phyloP scores from a whole-genome alignment of 2,329 filamentous ascomycete species.

The Rachicladosporium sp. region DNA sequence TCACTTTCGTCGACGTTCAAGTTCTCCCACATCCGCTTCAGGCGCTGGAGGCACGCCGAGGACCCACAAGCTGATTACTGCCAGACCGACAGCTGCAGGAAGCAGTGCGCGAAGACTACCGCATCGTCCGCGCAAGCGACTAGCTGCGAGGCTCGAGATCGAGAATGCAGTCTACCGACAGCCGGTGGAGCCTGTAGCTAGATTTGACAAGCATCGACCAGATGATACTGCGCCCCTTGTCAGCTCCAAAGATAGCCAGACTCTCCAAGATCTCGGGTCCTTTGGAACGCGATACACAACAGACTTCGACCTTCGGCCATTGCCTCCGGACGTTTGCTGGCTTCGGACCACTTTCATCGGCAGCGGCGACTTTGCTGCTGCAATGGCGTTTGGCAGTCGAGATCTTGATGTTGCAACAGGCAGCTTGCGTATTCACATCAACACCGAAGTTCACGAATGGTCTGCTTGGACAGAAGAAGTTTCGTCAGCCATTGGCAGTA shows the following conservation, averaged over 20 bases:
- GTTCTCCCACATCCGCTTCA: no score
- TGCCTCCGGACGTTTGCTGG: conserved; percentile 43
- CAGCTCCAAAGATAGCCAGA: background rate
- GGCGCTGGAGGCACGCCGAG: no score
- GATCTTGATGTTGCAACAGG: conserved; percentile 33
- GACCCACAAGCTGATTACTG: conserved; percentile 1
- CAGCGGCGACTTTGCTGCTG: conserved; percentile 40
- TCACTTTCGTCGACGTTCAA: background rate
- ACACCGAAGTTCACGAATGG: conserved; percentile 29
- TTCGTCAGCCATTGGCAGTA: conserved; percentile 31
- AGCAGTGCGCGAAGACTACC: conserved; percentile 3
- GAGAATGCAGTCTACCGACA: conserved; percentile 35
- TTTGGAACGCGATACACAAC: conserved; percentile 38
- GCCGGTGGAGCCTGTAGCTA: conserved; percentile 24
- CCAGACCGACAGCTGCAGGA: conserved; percentile 1
- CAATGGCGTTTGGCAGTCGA: conserved; percentile 28
- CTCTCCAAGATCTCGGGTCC: conserved; percentile 33
- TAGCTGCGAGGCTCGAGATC: conserved; percentile 35
- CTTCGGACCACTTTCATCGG: conserved; percentile 46
- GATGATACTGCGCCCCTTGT: background rate
- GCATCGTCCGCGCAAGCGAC: conserved; percentile 20
- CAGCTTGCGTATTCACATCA: conserved; percentile 26
- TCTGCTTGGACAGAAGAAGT: conserved; percentile 45
- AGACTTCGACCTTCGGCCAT: conserved; percentile 40
- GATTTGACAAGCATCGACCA: conserved; percentile 2